Conservation (phyloP, 75 land plant genomes). For the Adiantum capillusveneris region DNA sequence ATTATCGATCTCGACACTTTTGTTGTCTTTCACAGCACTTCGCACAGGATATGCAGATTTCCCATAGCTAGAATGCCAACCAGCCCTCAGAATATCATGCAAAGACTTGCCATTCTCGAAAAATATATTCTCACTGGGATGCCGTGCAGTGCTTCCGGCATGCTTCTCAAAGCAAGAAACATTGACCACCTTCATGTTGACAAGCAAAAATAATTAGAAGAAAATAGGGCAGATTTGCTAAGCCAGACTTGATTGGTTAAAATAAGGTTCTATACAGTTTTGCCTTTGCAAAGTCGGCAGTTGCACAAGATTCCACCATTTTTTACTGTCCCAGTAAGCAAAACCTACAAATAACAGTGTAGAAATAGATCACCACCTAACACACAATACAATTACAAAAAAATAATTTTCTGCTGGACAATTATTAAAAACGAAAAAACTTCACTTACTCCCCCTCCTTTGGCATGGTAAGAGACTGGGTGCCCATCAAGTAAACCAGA, state of each 20-base stretch:
- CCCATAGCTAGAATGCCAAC: constrained; percentile 11
- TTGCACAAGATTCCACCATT: constrained; percentile 53
- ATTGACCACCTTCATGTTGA: constrained; percentile 40
- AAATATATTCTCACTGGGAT: constrained; percentile 61
- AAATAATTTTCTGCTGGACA: too few species aligned
- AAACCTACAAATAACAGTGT: constrained; percentile 11
- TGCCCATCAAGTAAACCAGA: constrained; percentile 76
- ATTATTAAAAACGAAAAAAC: too few species aligned
- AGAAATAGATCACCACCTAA: too few species aligned
- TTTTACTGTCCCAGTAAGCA: constrained; percentile 47
- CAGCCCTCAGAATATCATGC: constrained; percentile 49
- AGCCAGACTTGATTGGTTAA: neutral
- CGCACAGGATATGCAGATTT: too few species aligned
- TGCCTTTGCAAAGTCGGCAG: constrained; percentile 60
- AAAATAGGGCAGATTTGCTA: neutral
- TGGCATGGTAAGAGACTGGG: constrained; percentile 37
- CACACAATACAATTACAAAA: too few species aligned
- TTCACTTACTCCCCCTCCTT: constrained; percentile 7
- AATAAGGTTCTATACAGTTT: constrained; percentile 43
- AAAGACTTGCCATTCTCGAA: constrained; percentile 78
- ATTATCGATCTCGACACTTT: too few species aligned
- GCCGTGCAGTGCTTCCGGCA: constrained; percentile 69
- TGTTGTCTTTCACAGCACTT: too few species aligned
- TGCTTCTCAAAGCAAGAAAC: constrained; percentile 73
- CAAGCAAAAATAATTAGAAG: neutral